Evolutionary conservation across 2,329 filamentous ascomycete species (phyloP).

Genomic region (Epichloe sibirici): DNA sequence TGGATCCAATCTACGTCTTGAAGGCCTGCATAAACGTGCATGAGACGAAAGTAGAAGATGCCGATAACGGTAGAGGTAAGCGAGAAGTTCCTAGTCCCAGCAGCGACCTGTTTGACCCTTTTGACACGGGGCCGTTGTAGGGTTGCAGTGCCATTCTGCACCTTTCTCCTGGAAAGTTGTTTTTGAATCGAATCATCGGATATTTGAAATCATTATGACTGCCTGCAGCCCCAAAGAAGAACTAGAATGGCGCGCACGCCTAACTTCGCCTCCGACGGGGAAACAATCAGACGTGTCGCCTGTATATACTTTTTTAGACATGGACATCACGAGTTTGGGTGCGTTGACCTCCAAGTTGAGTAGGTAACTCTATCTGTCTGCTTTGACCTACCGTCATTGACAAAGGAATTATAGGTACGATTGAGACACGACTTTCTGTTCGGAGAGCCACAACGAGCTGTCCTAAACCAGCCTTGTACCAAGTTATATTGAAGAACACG

Average conservation of each 20-base stretch:
- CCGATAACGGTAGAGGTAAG: conserved; percentile 63
- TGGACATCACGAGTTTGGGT: conserved; percentile 64
- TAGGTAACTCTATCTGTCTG: conserved; percentile 15
- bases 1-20: conserved; percentile 58
- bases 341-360: conserved; percentile 63
- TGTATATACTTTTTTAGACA: conserved; percentile 50
- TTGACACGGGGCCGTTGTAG: conserved; percentile 28
- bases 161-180: conserved; percentile 86
- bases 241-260: conserved; percentile 61
- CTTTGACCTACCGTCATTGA: neutral
- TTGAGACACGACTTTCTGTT: conserved; percentile 61
- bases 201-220: conserved; percentile 78
- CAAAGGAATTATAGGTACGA: conserved; percentile 32
- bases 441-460: conserved; percentile 66
- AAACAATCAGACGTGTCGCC: conserved; percentile 32
- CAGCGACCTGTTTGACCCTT: neutral
- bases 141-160: conserved; percentile 75
- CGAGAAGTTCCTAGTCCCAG: neutral
- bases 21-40: conserved; percentile 61
- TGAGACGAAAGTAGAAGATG: conserved; percentile 54
- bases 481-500: conserved; percentile 82
- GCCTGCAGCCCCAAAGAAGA: conserved; percentile 76
- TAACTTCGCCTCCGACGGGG: conserved; percentile 41
- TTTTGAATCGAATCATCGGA: conserved; percentile 63
- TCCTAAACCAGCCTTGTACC: conserved; percentile 52